phyloP scores from a whole-genome alignment of 2,329 filamentous ascomycete species.

The Diaporthe citriasiana region DNA sequence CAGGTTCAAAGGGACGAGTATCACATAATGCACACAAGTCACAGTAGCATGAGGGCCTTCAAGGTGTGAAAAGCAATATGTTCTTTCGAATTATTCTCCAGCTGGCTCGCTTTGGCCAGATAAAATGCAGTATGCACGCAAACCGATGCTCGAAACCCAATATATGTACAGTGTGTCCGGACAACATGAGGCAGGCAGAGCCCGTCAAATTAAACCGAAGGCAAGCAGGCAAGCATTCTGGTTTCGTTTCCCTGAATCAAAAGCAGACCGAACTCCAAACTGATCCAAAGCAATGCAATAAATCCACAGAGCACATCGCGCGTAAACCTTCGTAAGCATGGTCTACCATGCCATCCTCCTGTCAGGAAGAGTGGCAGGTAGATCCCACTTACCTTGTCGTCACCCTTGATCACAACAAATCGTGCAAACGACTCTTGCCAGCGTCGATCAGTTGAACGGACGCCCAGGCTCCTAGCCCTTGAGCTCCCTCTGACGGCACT shows the following conservation, averaged over 20 bases:
- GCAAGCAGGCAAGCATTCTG: slow-evolving; percentile 27
- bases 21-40: not conserved
- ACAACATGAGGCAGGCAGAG: slow-evolving; percentile 25
- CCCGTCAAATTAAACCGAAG: slow-evolving; percentile 17
- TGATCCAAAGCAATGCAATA: slow-evolving; percentile 39
- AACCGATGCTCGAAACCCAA: slow-evolving; percentile 26
- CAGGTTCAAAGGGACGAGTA: not conserved
- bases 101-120: slow-evolving; percentile 28
- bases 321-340: slow-evolving; percentile 37
- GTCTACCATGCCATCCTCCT: slow-evolving; percentile 14
- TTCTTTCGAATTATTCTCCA: slow-evolving; percentile 16
- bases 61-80: slow-evolving; percentile 13
- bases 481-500: slow-evolving; percentile 71
- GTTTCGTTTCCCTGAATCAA: slow-evolving; percentile 3
- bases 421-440: not conserved
- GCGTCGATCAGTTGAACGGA: slow-evolving; percentile 9
- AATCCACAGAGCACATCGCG: slow-evolving; percentile 32
- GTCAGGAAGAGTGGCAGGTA: not conserved
- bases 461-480: slow-evolving; percentile 56
- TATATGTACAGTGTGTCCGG: slow-evolving; percentile 36
- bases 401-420: slow-evolving; percentile 7
- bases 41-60: not conserved
- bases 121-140: slow-evolving; percentile 28
- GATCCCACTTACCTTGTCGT: slow-evolving; percentile 30
- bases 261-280: slow-evolving; percentile 40